These are phyloP conservation scores for Auricularia heimuer DNA, from an alignment of 768 basidiomycete genomes.

Conservation along the genomic window DNA sequence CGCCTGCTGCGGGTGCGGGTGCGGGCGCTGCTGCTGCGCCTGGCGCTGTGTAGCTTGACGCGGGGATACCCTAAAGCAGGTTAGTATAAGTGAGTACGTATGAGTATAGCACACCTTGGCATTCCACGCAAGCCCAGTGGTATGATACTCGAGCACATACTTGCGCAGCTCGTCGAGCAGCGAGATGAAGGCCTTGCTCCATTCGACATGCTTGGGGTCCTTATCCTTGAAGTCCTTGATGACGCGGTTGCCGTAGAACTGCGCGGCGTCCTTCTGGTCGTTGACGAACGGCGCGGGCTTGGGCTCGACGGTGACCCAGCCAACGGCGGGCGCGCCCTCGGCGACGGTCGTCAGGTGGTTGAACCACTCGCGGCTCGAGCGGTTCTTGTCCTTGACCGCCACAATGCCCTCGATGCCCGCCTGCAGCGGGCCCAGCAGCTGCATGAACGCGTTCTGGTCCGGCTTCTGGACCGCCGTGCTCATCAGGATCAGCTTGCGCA, in stretches of 20 bases:
- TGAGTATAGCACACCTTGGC: conserved; percentile 39
- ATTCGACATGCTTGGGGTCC: conserved; percentile 83
- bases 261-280: conserved; percentile 76
- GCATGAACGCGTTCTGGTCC: conserved; percentile 43
- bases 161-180: conserved; percentile 70
- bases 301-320: conserved; percentile 75
- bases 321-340: conserved; percentile 71
- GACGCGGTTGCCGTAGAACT: conserved; percentile 83
- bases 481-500: conserved; percentile 58
- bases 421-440: conserved; percentile 58
- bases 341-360: conserved; percentile 72
- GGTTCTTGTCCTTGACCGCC: conserved; percentile 72
- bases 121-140: conserved; percentile 86
- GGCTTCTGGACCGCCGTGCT: conserved; percentile 76
- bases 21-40: conserved; percentile 22
- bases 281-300: conserved; percentile 74
- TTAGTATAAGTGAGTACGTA: conserved; percentile 4
- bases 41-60: conserved; percentile 39
- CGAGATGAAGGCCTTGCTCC: conserved; percentile 64
- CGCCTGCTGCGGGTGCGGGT: conserved; percentile 24
- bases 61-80: conserved; percentile 39
- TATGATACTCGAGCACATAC: conserved; percentile 79
- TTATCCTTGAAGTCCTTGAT: conserved; percentile 91
- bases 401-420: conserved; percentile 63
- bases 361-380: conserved; percentile 74